Evolutionary conservation across 148 eudicot species (phyloP).

Genomic region (Spergularia marina): DNA sequence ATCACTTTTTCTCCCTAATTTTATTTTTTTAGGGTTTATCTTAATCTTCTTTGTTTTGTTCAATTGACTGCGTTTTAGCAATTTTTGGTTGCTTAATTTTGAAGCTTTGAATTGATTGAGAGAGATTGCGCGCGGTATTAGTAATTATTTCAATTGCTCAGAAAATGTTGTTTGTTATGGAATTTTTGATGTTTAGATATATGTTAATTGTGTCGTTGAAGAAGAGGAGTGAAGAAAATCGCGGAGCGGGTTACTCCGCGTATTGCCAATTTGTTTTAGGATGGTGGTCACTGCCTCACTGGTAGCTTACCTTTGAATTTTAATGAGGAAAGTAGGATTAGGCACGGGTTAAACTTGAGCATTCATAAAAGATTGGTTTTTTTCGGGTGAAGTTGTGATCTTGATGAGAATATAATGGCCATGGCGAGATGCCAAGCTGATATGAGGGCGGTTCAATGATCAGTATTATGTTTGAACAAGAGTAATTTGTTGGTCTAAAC

Average conservation of each 20-base stretch:
- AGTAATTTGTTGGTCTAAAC: neutral
- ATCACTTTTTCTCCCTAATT: neutral
- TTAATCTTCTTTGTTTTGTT: neutral
- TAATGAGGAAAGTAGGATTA: neutral
- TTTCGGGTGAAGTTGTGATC: neutral
- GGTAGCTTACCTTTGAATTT: neutral
- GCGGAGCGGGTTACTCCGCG: too few relatives aligned
- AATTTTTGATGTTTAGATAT: too few relatives aligned
- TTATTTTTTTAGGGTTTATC: constrained; percentile 6
- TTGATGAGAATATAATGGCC: neutral
- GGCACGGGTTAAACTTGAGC: neutral
- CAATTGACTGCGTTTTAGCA: neutral
- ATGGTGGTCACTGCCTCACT: too few relatives aligned
- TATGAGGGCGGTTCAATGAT: neutral
- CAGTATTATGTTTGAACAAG: neutral
- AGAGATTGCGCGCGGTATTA: too few relatives aligned
- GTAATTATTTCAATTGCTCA: too few relatives aligned
- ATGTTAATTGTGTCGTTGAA: too few relatives aligned
- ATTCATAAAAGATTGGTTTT: neutral
- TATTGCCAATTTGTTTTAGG: constrained; percentile 3
- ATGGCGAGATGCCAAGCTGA: neutral
- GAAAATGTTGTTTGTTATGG: too few relatives aligned
- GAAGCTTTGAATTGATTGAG: too few relatives aligned
- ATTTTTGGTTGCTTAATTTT: neutral
- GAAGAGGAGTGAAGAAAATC: too few relatives aligned